Base-by-base conservation (phyloP, 1,284 basidiomycete genomes). In the Leccinum pachyderme region DNA sequence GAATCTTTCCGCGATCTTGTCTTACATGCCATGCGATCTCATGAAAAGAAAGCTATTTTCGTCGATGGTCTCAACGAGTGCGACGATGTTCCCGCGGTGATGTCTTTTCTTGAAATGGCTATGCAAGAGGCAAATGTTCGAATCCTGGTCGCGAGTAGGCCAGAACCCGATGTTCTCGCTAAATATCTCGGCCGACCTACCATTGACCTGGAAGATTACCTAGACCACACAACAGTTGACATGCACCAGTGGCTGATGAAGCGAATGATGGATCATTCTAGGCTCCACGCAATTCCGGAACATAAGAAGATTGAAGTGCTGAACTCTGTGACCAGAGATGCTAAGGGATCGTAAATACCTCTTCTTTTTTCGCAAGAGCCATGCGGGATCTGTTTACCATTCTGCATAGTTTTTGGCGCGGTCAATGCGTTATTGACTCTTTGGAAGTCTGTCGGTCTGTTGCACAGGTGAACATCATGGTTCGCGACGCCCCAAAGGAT, bases 11-110 rank as follows among this genome's bases (percentile, higher is more conserved):
- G 61, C 43, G 55, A 58, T 35, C 62, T 70, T 15, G 54, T 67
- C 12, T 47, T 70, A n/a, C 57, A 41, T 25, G 68, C 66, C 29
- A 68, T 68, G 67, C 56, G 53, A 45, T 56, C 28, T 5, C 66
- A 70, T 11, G 41, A 56, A 43, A 67, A 58, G 44, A 68, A 56
- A 47, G 29, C 47, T 15, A 59, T 70, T 5, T 59, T 70, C 4
- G 44, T 67, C 5, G 65, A 67, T 4, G 64, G 64, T 33, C 64
- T 67, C 27, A 63, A 67, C 25, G 68, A 67, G 52, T 67, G 68
- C 47, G 57, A 69, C 22, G 63, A 69, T 12, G 32, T 59, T 39
- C 55, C 45, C 0, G 51, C 15, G 1, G 57, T 66, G 18, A 63
- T 67, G 49, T 27, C 43, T 37, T 69, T 63, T 49, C 66, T 67